A percentile compares a stretch with the other conserved stretches of the same genome.
Evolutionary conservation across 2,329 filamentous ascomycete genomes (phyloP).

Genomic region (Dothistroma pini): DNA sequence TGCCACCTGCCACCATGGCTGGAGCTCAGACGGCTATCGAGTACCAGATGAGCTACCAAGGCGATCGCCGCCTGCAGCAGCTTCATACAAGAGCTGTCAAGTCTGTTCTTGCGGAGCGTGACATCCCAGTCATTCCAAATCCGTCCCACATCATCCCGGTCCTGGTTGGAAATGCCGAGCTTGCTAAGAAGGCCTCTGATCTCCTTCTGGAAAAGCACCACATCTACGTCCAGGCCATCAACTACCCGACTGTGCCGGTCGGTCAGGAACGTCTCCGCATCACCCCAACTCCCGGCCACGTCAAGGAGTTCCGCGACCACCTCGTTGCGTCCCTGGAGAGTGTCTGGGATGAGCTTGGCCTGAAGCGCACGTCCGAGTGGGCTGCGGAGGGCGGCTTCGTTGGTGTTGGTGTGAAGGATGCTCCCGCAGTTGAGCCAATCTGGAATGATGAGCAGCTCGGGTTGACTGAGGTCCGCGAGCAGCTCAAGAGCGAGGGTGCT

Average conservation of each 20-base stretch:
- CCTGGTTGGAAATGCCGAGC: conserved; percentile 87
- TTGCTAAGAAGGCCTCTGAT: conserved; percentile 89
- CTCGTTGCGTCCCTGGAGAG: conserved; percentile 78
- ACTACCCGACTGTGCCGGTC: conserved; percentile 96
- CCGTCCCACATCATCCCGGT: conserved; percentile 94
- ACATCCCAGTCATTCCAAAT: conserved; percentile 97
- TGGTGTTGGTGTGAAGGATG: conserved; percentile 74
- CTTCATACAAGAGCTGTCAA: conserved; percentile 95
- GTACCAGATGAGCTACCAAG: conserved; percentile 81
- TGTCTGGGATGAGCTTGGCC: conserved; percentile 83
- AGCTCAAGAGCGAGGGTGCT: conserved; percentile 51
- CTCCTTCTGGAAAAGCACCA: conserved; percentile 83
- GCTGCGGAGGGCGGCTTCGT: conserved; percentile 87
- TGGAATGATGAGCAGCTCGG: conserved; percentile 91
- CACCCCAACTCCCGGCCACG: conserved; percentile 92
- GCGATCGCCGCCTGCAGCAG: conserved; percentile 89
- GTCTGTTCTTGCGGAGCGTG: conserved; percentile 68
- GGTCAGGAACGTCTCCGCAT: conserved; percentile 97
- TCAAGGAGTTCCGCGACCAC: conserved; percentile 77
- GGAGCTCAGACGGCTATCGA: conserved; percentile 88
- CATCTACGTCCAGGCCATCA: conserved; percentile 98
- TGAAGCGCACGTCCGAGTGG: conserved; percentile 94
- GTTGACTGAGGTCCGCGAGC: conserved; percentile 61
- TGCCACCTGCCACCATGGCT: conserved; percentile 95
- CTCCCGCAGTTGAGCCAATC: conserved; percentile 62